Evolutionary conservation across 2,329 filamentous ascomycete species (phyloP), one percentile per base, ranked within the genome.

Genomic region (Xylaria sp.): DNA sequence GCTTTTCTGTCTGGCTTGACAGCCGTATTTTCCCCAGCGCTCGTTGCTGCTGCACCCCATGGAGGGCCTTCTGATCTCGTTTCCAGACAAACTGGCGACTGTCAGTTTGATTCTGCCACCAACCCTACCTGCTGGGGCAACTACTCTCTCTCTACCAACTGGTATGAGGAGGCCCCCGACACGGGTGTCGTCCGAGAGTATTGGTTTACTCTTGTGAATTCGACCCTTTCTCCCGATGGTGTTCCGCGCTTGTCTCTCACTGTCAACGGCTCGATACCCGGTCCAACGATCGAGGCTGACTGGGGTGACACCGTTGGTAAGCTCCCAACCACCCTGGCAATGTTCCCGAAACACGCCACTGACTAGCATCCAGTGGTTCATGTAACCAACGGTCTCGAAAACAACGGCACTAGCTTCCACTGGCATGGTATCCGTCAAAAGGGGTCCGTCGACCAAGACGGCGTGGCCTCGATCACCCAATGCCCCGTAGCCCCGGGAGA

Each of bases 351-450:
- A 51, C n/a, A 58, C 19, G 39, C n/a, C 17, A 47, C 71, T 76
- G 36, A 74, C 69, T 24, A 48, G 11, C 73, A 70, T 36, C 78
- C 88, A 42, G 75, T 79, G 19, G 75, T 88, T n/a, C 85, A 85
- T 64, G 83, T 91, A 8, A 84, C 79, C 30, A 91, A 90, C 73
- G 80, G 55, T 61, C 83, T 78, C 78, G 79, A 82, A 68, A 72
- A 72, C 39, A 90, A 90, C 69, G 87, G 88, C 50, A 90, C 87
- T 7, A 82, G 82, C 11, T 85, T 90, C 32, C 89, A 91, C 73
- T 90, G 85, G 81, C 88, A 91, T 72, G 89, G 88, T 19, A 78
- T 91, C 39, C 84, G 86, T 6, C 87, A 90, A 74, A 79, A 82
- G 64, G 79, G 83, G 73, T 85, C 81, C 60, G 84, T 83, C 69